phyloP scores from a whole-genome alignment of 352 stramenopile genomes.

The Blastocystis sp. region DNA sequence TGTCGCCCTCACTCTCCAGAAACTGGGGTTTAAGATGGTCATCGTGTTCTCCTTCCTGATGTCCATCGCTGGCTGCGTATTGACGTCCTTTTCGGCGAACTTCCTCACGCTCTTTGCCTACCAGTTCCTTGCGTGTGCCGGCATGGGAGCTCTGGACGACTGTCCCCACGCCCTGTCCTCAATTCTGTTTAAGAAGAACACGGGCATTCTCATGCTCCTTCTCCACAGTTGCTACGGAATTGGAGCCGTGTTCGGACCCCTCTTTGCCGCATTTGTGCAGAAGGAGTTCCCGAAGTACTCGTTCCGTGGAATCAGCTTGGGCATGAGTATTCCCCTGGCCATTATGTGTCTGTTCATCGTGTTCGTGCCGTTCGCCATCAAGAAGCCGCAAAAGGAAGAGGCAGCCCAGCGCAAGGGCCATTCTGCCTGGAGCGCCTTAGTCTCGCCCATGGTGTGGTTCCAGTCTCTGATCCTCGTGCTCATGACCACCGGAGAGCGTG shows the following conservation, averaged over 20 bases:
- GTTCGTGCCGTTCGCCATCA: slow-evolving; percentile 58
- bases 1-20: slow-evolving; percentile 37
- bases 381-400: slow-evolving; percentile 58
- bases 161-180: slow-evolving; percentile 34
- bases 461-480: slow-evolving; percentile 22
- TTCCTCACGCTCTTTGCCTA: slow-evolving; percentile 52
- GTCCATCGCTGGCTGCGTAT: slow-evolving; percentile 25
- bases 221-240: slow-evolving; percentile 71
- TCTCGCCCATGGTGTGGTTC: slow-evolving; percentile 71
- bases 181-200: slow-evolving; percentile 69
- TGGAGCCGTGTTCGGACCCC: slow-evolving; percentile 61
- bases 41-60: slow-evolving; percentile 53
- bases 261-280: slow-evolving; percentile 38
- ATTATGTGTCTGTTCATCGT: slow-evolving; percentile 15
- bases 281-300: slow-evolving; percentile 52
- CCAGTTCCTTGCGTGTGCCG: slow-evolving; percentile 56
- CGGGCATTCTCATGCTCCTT: slow-evolving; percentile 63
- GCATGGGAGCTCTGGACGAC: slow-evolving; percentile 58
- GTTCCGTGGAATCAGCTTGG: slow-evolving; percentile 57
- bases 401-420: neutral
- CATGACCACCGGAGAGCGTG: slow-evolving; percentile 69
- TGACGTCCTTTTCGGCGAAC: neutral
- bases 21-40: slow-evolving; percentile 61
- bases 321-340: slow-evolving; percentile 22
- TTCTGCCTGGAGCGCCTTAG: slow-evolving; percentile 10